A percentile compares a stretch with the other conserved stretches of the same genome.
Conservation (phyloP, 257 asterid genomes). For the Solanum bulbocastanum region DNA sequence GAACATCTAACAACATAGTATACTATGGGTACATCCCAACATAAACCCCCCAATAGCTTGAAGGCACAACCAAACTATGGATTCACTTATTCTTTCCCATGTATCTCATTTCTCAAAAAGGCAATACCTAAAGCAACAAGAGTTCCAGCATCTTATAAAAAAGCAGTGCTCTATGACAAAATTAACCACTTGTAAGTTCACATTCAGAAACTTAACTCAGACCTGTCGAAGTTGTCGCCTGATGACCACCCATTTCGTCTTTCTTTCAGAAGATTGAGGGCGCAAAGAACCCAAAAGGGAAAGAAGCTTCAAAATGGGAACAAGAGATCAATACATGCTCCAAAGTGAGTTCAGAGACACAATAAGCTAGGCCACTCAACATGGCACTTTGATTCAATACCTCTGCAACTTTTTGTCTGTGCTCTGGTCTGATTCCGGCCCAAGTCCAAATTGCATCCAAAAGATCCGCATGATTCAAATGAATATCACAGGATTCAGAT, state of each 20-base stretch:
- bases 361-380: neutral
- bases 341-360: neutral
- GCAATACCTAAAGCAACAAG: neutral
- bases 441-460: constrained; percentile 95
- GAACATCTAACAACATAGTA: neutral
- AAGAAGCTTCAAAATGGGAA: constrained; percentile 57
- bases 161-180: neutral
- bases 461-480: constrained; percentile 83
- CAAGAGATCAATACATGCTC: neutral
- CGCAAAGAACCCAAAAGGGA: constrained; percentile 83
- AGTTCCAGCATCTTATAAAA: neutral
- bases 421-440: constrained; percentile 76
- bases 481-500: constrained; percentile 73
- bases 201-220: neutral
- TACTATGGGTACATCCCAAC: neutral
- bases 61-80: neutral
- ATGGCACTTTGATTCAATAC: constrained; percentile 20
- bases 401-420: constrained; percentile 94
- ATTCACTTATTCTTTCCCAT: neutral
- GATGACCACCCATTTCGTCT: constrained; percentile 87
- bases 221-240: constrained; percentile 99
- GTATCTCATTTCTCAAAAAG: neutral
- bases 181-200: neutral
- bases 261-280: constrained; percentile 92
- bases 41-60: neutral